phyloP scores from a whole-genome alignment of 169 alveolate species.

The Theileria equi region DNA sequence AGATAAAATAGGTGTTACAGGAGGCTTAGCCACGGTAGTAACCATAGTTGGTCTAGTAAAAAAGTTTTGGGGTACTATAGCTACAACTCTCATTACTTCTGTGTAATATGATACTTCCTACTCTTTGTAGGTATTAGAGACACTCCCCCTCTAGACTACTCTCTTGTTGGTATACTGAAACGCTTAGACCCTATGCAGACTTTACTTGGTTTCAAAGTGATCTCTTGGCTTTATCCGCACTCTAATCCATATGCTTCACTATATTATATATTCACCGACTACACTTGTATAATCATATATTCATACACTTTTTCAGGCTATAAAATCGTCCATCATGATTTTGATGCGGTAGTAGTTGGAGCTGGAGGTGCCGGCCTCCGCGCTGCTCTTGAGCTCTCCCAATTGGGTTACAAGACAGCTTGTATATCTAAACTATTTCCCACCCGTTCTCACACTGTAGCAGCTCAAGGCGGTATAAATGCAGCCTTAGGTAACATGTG shows the following conservation, averaged over 20 bases:
- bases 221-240: background rate
- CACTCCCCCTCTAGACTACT: too few species aligned
- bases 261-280: background rate
- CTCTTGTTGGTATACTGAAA: too few species aligned
- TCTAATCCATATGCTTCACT: background rate
- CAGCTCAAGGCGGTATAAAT: slow-evolving; percentile 88
- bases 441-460: slow-evolving; percentile 97
- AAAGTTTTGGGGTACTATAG: too few species aligned
- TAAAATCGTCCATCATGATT: slow-evolving; percentile 88
- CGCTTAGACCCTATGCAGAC: too few species aligned
- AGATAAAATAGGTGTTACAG: too few species aligned
- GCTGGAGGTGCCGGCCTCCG: slow-evolving; percentile 99
- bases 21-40: too few species aligned
- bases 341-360: slow-evolving; percentile 97
- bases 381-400: slow-evolving; percentile 92
- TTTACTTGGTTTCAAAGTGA: background rate
- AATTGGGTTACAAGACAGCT: slow-evolving; percentile 84
- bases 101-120: too few species aligned
- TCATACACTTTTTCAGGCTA: slow-evolving; percentile 61
- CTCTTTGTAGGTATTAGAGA: too few species aligned
- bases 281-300: background rate
- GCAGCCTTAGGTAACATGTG: slow-evolving; percentile 88
- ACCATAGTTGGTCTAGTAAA: too few species aligned
- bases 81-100: too few species aligned
- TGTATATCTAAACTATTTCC: slow-evolving; percentile 95